These are phyloP conservation scores for Lonicera japonica DNA, from an alignment of 129 eudicot species.

Conservation along the genomic window DNA sequence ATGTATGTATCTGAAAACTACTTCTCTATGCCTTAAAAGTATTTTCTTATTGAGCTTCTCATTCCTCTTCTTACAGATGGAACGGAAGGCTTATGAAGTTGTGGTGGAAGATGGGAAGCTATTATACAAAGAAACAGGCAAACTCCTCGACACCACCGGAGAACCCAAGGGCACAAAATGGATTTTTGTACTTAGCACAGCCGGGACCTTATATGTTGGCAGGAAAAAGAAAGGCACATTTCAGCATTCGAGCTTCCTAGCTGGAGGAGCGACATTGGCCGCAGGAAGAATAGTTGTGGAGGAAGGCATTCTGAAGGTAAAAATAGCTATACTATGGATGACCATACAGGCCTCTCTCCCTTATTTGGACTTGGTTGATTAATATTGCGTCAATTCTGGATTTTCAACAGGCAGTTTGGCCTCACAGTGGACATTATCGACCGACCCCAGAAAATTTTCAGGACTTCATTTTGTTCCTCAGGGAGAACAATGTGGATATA, in stretches of 20 bases:
- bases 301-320: conserved; percentile 63
- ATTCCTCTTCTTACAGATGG: conserved; percentile 57
- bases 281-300: conserved; percentile 90
- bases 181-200: conserved; percentile 95
- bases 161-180: conserved; percentile 67
- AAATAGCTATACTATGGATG: too few relatives aligned
- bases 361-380: too few relatives aligned
- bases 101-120: conserved; percentile 67
- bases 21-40: too few relatives aligned
- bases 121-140: conserved; percentile 51
- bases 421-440: conserved; percentile 93
- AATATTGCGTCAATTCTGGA: too few relatives aligned
- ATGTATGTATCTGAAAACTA: too few relatives aligned
- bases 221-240: conserved; percentile 79
- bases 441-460: conserved; percentile 89
- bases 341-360: too few relatives aligned
- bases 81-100: conserved; percentile 81
- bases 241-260: conserved; percentile 96
- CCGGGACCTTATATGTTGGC: conserved; percentile 74
- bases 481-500: conserved; percentile 63
- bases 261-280: conserved; percentile 95
- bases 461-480: conserved; percentile 65
- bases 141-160: conserved; percentile 43
- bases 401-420: conserved; percentile 99
- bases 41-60: too few relatives aligned